Conservation (phyloP, 768 basidiomycete genomes). For the Cantharellus anzutake region DNA sequence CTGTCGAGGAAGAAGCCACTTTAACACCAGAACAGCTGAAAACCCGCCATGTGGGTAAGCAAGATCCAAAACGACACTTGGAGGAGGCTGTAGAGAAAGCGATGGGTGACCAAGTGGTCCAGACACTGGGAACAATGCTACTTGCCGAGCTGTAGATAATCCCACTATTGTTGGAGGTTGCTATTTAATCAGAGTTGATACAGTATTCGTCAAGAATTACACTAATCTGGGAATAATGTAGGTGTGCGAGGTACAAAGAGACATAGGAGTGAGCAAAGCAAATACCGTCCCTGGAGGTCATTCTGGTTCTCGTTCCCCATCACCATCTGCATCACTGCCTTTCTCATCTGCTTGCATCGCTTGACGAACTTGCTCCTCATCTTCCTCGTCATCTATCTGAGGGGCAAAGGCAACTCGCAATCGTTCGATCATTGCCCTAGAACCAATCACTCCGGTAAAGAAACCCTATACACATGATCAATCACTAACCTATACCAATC, state of each 20-base stretch:
- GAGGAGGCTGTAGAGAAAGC: constrained; percentile 96
- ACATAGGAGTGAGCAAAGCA: no score
- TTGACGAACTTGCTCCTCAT: not conserved
- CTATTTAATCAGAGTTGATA: no score
- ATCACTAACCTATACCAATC: constrained; percentile 41
- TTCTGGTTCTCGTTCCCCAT: not conserved
- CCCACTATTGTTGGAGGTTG: not conserved
- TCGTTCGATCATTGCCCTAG: not conserved
- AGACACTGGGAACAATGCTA: constrained; percentile 87
- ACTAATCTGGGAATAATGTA: no score
- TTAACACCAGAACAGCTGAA: constrained; percentile 83
- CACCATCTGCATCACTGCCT: not conserved
- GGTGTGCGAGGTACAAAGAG: no score
- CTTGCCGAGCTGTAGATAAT: constrained; percentile 55
- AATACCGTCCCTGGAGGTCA: no score
- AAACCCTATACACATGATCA: not conserved
- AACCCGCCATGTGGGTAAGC: constrained; percentile 93
- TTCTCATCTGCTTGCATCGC: not conserved
- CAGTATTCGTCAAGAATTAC: no score
- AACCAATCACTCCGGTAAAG: not conserved
- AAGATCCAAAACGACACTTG: constrained; percentile 94
- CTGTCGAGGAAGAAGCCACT: constrained; percentile 95
- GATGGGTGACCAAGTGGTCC: constrained; percentile 93
- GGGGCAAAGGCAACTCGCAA: not conserved
- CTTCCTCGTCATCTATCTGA: not conserved